A percentile compares a stretch with the other conserved stretches of the same genome.
Evolutionary conservation across 106 monocot species (phyloP).

Genomic region (Narthecium ossifragum): DNA sequence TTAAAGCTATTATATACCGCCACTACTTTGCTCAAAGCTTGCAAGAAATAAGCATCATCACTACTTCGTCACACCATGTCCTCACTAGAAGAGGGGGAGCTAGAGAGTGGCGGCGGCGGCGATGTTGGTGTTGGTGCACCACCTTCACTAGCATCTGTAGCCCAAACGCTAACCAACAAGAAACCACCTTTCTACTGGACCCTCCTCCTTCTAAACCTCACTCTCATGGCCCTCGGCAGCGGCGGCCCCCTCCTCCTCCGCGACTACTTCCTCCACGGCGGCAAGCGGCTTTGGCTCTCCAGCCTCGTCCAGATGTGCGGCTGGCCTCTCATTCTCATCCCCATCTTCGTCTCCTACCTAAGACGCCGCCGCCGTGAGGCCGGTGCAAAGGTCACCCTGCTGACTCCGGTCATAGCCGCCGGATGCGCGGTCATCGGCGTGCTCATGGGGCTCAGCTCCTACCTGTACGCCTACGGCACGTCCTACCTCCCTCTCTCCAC

Average conservation of each 20-base stretch:
- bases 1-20: no score
- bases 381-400: not conserved
- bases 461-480: slow-evolving; percentile 26
- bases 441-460: slow-evolving; percentile 22
- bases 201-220: slow-evolving; percentile 21
- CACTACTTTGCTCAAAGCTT: no score
- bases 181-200: not conserved
- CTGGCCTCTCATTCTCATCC: slow-evolving; percentile 34
- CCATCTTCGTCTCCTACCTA: not conserved
- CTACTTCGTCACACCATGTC: not conserved
- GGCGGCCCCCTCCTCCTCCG: slow-evolving; percentile 53
- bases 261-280: slow-evolving; percentile 71
- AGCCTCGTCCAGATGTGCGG: slow-evolving; percentile 36
- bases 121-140: no score
- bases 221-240: slow-evolving; percentile 29
- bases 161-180: no score
- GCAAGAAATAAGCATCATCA: not conserved
- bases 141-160: no score
- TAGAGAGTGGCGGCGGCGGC: no score
- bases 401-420: slow-evolving; percentile 7
- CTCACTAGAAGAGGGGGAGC: not conserved
- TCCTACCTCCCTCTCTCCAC: slow-evolving; percentile 50
- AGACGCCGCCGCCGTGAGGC: not conserved
- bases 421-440: slow-evolving; percentile 20
- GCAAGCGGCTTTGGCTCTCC: slow-evolving; percentile 54